phyloP scores from a whole-genome alignment of 2,329 filamentous ascomycete species.

The Corinectria fuckeliana region DNA sequence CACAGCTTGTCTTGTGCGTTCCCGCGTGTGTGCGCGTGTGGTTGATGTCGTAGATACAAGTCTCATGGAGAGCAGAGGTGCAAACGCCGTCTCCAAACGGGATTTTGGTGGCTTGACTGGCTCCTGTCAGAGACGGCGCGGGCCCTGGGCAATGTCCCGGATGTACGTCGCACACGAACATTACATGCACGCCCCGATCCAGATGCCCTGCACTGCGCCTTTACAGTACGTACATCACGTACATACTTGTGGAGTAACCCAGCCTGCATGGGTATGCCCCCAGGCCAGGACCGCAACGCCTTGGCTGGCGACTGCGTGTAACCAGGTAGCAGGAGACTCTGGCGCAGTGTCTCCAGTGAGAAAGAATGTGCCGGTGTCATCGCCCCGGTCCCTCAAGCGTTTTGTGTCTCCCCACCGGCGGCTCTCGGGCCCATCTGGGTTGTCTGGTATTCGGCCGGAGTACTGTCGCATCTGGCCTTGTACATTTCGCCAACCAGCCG shows the following conservation, averaged over 20 bases:
- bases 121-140: slow-evolving; percentile 12
- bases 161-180: background rate
- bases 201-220: background rate
- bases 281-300: background rate
- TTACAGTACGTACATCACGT: background rate
- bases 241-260: background rate
- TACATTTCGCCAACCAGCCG: slow-evolving; percentile 33
- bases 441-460: slow-evolving; percentile 27
- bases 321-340: background rate
- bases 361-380: background rate
- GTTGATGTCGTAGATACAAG: slow-evolving; percentile 30
- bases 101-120: slow-evolving; percentile 21
- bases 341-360: too few relatives aligned
- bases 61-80: slow-evolving; percentile 15
- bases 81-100: slow-evolving; percentile 25
- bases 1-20: slow-evolving; percentile 29
- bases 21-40: slow-evolving; percentile 31
- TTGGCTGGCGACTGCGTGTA: background rate
- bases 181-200: slow-evolving; percentile 1
- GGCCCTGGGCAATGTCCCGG: background rate
- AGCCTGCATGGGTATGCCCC: background rate
- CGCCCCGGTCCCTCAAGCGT: slow-evolving; percentile 21
- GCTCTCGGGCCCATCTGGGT: slow-evolving; percentile 32
- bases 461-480: slow-evolving; percentile 32
- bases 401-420: slow-evolving; percentile 21